Base-by-base conservation (phyloP, 805 yeast species). In the Metschnikowia bowlesiae region DNA sequence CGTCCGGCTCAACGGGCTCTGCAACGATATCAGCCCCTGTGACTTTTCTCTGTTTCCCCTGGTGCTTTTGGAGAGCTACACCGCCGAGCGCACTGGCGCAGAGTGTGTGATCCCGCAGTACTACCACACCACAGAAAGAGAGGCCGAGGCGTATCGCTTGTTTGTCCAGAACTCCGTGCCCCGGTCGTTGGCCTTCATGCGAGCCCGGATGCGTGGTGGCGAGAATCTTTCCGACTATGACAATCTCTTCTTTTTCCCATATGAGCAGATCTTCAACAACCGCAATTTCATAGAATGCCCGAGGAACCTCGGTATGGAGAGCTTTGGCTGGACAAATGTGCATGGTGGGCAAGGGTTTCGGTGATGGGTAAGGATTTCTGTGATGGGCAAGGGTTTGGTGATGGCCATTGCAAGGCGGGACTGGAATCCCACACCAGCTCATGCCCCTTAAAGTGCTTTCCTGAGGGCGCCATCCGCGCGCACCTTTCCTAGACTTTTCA, bases 51-150 rank as follows among this genome's bases (percentile, higher is more conserved):
- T 8, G 30, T 50, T 50, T 39, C 26, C 40, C 11, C 57, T 54
- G 57, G 28, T 22, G 10, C 51, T 53, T 30, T 42, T 54, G 41
- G 16, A 8, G 10, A 44, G 40, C 28, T 48, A 50, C 41, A 49
- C 53, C 8, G 7, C 33, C 4, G 47, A 46, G 10, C 34, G 57
- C 9, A n/a, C 22, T 11, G 49, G 50, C 13, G 48, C 39, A 8
- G 54, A 46, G 36, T 37, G 49, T n/a, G 30, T 42, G 46, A 47
- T 51, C n/a, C 56, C 56, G 11, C 53, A 46, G 30, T 53, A 33
- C 36, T 53, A 53, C 39, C 30, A 30, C n/a, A 48, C 54, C 8
- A 40, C 47, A 32, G 46, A 39, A 28, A 38, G 46, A 43, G 56
- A 53, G 43, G 46, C 37, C 13, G 46, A 32, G n/a, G 16, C 47